A percentile compares a stretch with the other conserved stretches of the same genome.
Evolutionary conservation across 164 flowering plant genomes (phyloP).

Genomic region (Macadamia integrifolia): DNA sequence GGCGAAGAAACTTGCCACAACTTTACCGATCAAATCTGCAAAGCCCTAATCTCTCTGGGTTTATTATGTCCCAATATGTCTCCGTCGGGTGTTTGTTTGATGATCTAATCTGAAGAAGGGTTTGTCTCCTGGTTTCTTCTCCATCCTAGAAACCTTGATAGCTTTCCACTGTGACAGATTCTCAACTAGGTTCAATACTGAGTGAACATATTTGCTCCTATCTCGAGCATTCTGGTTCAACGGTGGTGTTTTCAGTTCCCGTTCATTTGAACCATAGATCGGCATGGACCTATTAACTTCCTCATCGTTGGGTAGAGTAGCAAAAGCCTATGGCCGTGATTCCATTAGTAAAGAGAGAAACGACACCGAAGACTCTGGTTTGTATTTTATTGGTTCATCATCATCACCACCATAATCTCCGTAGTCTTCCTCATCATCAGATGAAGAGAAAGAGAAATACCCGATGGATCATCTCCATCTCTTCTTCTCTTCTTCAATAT

Average conservation of each 20-base stretch:
- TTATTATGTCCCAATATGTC: too few relatives aligned
- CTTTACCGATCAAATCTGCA: too few relatives aligned
- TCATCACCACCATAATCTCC: slow-evolving; percentile 17
- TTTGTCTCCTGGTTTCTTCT: slow-evolving; percentile 6
- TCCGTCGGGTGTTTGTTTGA: too few relatives aligned
- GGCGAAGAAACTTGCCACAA: too few relatives aligned
- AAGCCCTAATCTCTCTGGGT: too few relatives aligned
- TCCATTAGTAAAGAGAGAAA: slow-evolving; percentile 31
- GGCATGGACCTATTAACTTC: slow-evolving; percentile 27
- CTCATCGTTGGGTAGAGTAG: slow-evolving; percentile 9
- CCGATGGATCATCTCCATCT: too few relatives aligned
- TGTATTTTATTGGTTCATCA: slow-evolving; percentile 9
- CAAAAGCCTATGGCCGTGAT: slow-evolving; percentile 23
- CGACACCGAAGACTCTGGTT: slow-evolving; percentile 22
- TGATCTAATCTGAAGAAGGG: too few relatives aligned
- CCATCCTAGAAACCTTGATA: slow-evolving; percentile 32
- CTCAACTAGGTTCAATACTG: slow-evolving; percentile 83
- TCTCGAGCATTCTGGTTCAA: slow-evolving; percentile 39
- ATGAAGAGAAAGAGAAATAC: too few relatives aligned
- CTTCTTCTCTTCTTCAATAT: too few relatives aligned
- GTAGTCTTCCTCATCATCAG: slow-evolving; percentile 28
- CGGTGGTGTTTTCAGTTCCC: slow-evolving; percentile 16
- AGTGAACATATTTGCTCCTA: slow-evolving; percentile 52
- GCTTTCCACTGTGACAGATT: slow-evolving; percentile 85
- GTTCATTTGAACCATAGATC: slow-evolving; percentile 11